phyloP scores from a whole-genome alignment of 192 early-diverging fungal species.

The Umbelopsis vinacea region DNA sequence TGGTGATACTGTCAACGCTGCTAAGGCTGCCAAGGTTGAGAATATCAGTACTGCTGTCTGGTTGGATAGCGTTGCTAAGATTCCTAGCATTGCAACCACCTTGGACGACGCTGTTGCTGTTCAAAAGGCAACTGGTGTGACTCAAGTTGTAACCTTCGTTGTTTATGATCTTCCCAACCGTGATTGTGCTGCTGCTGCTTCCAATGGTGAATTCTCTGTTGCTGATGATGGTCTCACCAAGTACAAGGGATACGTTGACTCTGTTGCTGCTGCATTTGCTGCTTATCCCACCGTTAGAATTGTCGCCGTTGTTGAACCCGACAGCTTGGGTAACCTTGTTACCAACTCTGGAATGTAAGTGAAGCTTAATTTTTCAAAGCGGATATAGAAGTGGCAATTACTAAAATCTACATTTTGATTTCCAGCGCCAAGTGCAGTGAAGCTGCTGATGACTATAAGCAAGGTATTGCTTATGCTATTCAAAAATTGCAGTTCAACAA shows the following conservation, averaged over 20 bases:
- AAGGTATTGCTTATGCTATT: constrained; percentile 50
- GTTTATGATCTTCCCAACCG: constrained; percentile 57
- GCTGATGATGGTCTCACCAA: constrained; percentile 24
- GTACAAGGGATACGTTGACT: constrained; percentile 56
- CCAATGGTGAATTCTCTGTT: constrained; percentile 46
- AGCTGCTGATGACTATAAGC: constrained; percentile 35
- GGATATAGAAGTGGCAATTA: too few species aligned
- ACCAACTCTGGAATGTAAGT: constrained; percentile 35
- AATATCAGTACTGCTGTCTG: constrained; percentile 1
- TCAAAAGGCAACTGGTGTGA: neutral
- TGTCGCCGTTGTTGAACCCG: constrained; percentile 50
- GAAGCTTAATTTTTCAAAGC: too few species aligned
- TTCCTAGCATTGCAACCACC: neutral
- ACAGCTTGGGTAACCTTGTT: constrained; percentile 51
- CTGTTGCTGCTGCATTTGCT: constrained; percentile 27
- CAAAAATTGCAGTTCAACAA: constrained; percentile 38
- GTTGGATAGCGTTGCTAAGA: constrained; percentile 6
- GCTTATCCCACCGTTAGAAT: constrained; percentile 41
- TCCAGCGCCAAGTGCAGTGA: constrained; percentile 29
- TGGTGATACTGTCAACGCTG: neutral
- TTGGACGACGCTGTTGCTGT: neutral
- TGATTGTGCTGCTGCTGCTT: constrained; percentile 49
- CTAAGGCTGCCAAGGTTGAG: neutral
- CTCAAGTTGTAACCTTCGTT: constrained; percentile 34
- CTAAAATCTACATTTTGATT: too few species aligned